Percentiles rank a stretch among this genome's conserved stretches.
phyloP scores from a whole-genome alignment of 306 rosid genomes.

The Cucumis hystrix region DNA sequence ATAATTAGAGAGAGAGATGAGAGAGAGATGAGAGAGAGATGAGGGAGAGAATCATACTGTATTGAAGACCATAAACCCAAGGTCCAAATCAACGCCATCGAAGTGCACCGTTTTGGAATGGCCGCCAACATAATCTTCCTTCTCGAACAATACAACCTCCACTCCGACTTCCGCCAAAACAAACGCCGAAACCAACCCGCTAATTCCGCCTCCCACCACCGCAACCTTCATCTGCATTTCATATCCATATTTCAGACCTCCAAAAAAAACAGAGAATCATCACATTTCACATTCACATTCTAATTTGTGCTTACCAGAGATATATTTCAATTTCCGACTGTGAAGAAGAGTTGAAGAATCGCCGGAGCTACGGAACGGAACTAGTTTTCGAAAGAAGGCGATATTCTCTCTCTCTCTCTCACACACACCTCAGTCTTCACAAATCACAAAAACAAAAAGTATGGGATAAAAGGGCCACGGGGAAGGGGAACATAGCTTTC shows the following conservation, averaged over 20 bases:
- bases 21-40: neutral
- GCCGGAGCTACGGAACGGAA: neutral
- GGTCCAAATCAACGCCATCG: neutral
- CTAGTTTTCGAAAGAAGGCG: neutral
- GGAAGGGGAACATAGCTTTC: too few species aligned
- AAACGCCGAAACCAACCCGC: neutral
- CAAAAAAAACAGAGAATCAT: neutral
- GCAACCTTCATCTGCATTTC: neutral
- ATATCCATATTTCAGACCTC: neutral
- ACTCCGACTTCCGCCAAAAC: neutral
- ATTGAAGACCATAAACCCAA: neutral
- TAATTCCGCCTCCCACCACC: neutral
- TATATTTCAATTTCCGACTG: neutral
- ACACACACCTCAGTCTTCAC: neutral
- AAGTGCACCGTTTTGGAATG: neutral
- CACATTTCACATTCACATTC: neutral
- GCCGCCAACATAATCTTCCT: neutral
- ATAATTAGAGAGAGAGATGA: neutral
- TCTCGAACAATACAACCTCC: neutral
- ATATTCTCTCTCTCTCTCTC: neutral
- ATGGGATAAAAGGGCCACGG: too few species aligned
- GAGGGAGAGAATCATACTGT: neutral
- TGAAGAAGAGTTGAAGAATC: neutral
- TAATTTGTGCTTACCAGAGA: neutral
- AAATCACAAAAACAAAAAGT: too few species aligned